These are phyloP conservation scores for Tetrapisispora phaffii DNA, from an alignment of 805 yeast species.

Conservation along the genomic window DNA sequence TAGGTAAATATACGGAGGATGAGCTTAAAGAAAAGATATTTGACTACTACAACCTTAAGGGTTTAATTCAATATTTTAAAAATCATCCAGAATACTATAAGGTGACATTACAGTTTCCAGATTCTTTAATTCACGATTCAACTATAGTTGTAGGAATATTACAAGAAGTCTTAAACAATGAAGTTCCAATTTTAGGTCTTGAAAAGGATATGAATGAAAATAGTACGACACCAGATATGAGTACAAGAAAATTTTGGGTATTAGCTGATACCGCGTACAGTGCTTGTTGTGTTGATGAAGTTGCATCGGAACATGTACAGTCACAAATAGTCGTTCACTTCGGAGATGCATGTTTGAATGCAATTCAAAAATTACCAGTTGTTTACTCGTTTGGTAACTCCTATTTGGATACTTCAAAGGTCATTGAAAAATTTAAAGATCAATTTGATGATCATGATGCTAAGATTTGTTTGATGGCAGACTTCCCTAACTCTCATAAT, in stretches of 20 bases:
- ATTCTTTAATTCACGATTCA: conserved; percentile 65
- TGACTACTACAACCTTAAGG: conserved; percentile 47
- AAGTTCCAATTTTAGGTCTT: not conserved
- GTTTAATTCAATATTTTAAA: conserved; percentile 34
- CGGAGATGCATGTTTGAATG: conserved; percentile 89
- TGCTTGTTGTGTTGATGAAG: conserved; percentile 92
- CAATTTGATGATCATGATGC: conserved; percentile 33
- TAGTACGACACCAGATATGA: not conserved
- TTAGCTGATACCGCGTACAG: conserved; percentile 94
- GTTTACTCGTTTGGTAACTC: conserved; percentile 75
- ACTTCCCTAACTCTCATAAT: conserved; percentile 51
- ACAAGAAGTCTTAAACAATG: conserved; percentile 30
- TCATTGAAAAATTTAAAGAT: conserved; percentile 34
- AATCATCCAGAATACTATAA: conserved; percentile 32
- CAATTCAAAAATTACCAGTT: conserved; percentile 62
- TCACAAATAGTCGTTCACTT: conserved; percentile 85
- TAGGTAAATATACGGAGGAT: conserved; percentile 20
- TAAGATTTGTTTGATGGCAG: conserved; percentile 60
- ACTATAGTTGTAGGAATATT: conserved; percentile 53
- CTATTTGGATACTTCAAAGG: conserved; percentile 34
- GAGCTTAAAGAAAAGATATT: conserved; percentile 31
- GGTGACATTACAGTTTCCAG: conserved; percentile 88
- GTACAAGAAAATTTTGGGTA: conserved; percentile 52
- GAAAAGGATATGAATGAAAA: not conserved
- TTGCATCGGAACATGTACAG: conserved; percentile 85